A percentile compares a stretch with the other conserved stretches of the same genome.
Conservation (phyloP, 2,329 filamentous ascomycete species). For the Samsoniella hepiali region DNA sequence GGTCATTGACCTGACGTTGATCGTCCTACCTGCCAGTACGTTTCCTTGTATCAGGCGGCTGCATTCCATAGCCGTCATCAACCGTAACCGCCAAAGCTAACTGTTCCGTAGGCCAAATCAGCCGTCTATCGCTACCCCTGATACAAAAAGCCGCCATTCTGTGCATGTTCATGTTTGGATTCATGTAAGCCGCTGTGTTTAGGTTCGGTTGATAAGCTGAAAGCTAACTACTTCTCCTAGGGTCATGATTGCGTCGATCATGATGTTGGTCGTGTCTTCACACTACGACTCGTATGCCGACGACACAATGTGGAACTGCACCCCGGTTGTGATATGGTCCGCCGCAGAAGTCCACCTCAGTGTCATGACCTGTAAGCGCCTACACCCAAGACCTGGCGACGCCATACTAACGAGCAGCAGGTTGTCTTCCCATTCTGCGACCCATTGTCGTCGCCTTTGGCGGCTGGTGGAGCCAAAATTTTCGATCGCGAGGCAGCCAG, state of each 20-base stretch:
- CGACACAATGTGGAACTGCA: slow-evolving; percentile 18
- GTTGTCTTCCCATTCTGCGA: slow-evolving; percentile 5
- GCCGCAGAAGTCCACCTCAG: slow-evolving; percentile 17
- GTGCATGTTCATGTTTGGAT: slow-evolving; percentile 18
- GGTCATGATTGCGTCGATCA: slow-evolving; percentile 17
- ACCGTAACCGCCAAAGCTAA: not conserved
- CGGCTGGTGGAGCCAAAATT: slow-evolving; percentile 15
- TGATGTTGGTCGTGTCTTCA: slow-evolving; percentile 17
- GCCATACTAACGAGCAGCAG: not conserved
- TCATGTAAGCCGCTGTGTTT: slow-evolving; percentile 8
- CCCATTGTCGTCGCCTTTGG: slow-evolving; percentile 7
- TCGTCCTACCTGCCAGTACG: slow-evolving; percentile 14
- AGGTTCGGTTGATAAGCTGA: not conserved
- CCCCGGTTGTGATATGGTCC: slow-evolving; percentile 11
- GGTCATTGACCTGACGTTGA: slow-evolving; percentile 10
- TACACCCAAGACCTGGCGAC: too few species aligned
- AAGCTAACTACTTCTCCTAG: not conserved
- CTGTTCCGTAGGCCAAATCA: slow-evolving; percentile 3
- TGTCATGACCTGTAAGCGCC: slow-evolving; percentile 14
- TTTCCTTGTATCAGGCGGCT: not conserved
- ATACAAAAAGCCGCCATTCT: slow-evolving; percentile 14
- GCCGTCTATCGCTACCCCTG: slow-evolving; percentile 5
- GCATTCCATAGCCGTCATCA: not conserved
- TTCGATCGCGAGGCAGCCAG: slow-evolving; percentile 2
- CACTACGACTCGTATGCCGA: slow-evolving; percentile 17